Percentiles rank a stretch among this genome's conserved stretches.
Evolutionary conservation across 225 moss, liverwort and hornwort species (phyloP).

Genomic region (Thuidium tamariscinum): DNA sequence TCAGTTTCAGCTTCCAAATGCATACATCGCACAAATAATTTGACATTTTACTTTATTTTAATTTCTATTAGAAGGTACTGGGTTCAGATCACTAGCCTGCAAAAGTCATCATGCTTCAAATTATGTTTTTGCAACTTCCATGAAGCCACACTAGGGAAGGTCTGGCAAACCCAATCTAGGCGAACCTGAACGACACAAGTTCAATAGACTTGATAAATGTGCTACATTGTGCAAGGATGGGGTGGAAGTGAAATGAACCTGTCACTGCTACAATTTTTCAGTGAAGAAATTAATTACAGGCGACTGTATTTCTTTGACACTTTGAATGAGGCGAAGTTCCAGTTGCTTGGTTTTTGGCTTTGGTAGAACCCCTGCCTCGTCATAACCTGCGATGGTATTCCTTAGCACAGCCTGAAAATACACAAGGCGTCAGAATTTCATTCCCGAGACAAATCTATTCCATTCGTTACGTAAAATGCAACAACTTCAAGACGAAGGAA

Average conservation of each 20-base stretch:
- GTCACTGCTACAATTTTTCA: slow-evolving; percentile 28
- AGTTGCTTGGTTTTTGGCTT: slow-evolving; percentile 27
- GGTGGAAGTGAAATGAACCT: neutral
- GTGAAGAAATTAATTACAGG: slow-evolving; percentile 42
- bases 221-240: neutral
- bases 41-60: neutral
- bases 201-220: neutral
- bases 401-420: slow-evolving; percentile 63
- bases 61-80: neutral
- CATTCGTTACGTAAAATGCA: neutral
- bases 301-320: slow-evolving; percentile 48
- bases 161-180: neutral
- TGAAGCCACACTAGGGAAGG: neutral
- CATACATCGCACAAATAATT: neutral
- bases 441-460: neutral
- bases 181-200: neutral
- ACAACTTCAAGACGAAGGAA: neutral
- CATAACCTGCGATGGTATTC: slow-evolving; percentile 47
- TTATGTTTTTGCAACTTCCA: neutral
- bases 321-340: slow-evolving; percentile 83
- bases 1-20: neutral
- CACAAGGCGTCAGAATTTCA: neutral
- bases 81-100: neutral
- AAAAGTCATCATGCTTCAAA: neutral
- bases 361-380: slow-evolving; percentile 16